phyloP scores from a whole-genome alignment of 164 flowering plant species.

The Vitis labrusca region DNA sequence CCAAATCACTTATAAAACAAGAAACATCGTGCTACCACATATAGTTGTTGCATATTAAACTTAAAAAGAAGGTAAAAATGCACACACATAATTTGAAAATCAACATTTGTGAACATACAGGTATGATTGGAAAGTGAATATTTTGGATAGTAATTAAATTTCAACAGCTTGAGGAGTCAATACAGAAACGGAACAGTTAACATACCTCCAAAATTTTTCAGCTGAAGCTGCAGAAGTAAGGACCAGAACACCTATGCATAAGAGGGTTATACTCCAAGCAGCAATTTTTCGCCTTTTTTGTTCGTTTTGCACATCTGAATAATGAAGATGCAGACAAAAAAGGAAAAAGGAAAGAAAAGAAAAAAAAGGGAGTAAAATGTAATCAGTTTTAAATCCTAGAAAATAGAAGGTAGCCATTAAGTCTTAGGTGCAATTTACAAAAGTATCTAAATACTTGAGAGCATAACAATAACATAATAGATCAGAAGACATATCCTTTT shows the following conservation, averaged over 20 bases:
- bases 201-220: slow-evolving; percentile 30
- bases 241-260: slow-evolving; percentile 32
- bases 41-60: too few species aligned
- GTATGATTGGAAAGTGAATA: background rate
- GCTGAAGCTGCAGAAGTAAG: slow-evolving; percentile 34
- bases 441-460: too few species aligned
- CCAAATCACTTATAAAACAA: background rate
- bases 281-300: slow-evolving; percentile 30
- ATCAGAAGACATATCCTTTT: too few species aligned
- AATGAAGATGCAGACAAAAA: background rate
- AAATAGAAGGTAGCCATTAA: background rate
- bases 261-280: slow-evolving; percentile 28
- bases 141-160: background rate
- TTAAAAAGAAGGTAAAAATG: too few species aligned
- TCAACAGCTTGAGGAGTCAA: background rate
- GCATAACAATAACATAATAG: too few species aligned
- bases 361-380: too few species aligned
- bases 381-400: background rate
- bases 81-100: too few species aligned
- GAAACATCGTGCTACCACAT: too few species aligned
- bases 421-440: background rate
- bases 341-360: background rate
- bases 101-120: too few species aligned
- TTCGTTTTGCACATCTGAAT: slow-evolving; percentile 21
- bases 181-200: background rate